phyloP scores from a whole-genome alignment of 1,284 basidiomycete genomes.

The Ceratobasidium sp. region DNA sequence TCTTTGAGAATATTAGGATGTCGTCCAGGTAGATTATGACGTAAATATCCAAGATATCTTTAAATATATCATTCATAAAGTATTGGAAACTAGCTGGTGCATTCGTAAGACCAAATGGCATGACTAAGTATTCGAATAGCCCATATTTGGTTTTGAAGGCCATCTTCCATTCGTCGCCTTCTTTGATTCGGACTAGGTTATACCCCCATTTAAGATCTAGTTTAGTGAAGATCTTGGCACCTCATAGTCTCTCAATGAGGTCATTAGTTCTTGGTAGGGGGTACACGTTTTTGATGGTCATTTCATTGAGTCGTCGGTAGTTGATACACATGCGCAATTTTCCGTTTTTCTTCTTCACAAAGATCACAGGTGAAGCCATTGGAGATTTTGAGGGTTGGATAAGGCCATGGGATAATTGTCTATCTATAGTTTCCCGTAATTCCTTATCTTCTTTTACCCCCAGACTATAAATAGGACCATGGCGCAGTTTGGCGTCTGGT shows the following conservation, averaged over 20 bases:
- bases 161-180: slow-evolving; percentile 54
- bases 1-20: slow-evolving; percentile 37
- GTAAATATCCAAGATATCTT: slow-evolving; percentile 15
- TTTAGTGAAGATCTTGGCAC: slow-evolving; percentile 51
- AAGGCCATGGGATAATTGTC: slow-evolving; percentile 22
- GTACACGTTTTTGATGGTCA: slow-evolving; percentile 43
- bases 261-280: slow-evolving; percentile 48
- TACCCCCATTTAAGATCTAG: slow-evolving; percentile 52
- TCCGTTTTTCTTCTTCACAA: slow-evolving; percentile 62
- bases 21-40: slow-evolving; percentile 43
- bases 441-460: slow-evolving; percentile 13
- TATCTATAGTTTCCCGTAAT: slow-evolving; percentile 17
- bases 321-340: slow-evolving; percentile 57
- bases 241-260: slow-evolving; percentile 48
- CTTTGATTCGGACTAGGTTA: slow-evolving; percentile 50
- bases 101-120: slow-evolving; percentile 49
- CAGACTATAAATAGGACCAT: background rate
- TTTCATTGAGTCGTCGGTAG: slow-evolving; percentile 54
- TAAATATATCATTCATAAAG: slow-evolving; percentile 45
- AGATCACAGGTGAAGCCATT: slow-evolving; percentile 58
- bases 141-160: slow-evolving; percentile 55
- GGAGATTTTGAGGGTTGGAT: slow-evolving; percentile 54
- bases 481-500: background rate
- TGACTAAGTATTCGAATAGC: slow-evolving; percentile 55
- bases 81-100: slow-evolving; percentile 55